Evolutionary conservation across 202 grass and related monocot genomes (phyloP).

Genomic region (Elaeis oleifera): DNA sequence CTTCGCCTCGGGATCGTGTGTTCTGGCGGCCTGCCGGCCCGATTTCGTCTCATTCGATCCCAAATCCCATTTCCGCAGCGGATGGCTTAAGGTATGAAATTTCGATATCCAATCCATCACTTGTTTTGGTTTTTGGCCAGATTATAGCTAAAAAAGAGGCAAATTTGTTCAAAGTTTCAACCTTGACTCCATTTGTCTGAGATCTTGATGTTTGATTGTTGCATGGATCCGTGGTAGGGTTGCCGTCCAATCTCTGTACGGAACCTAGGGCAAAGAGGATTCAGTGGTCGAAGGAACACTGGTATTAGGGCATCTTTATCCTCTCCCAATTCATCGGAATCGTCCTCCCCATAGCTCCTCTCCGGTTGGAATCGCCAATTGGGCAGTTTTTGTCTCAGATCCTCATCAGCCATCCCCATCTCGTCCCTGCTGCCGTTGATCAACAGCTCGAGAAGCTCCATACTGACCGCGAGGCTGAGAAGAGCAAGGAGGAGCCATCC

Average conservation of each 20-base stretch:
- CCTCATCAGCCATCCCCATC: conserved; percentile 82
- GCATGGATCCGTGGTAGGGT: conserved; percentile 27
- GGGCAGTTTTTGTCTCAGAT: conserved; percentile 90
- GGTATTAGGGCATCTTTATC: conserved; percentile 44
- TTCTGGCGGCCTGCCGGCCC: conserved; percentile 15
- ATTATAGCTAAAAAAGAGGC: too few species aligned
- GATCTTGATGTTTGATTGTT: neutral
- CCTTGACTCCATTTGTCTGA: neutral
- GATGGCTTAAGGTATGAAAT: conserved; percentile 52
- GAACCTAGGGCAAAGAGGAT: conserved; percentile 32
- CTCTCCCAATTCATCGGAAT: conserved; percentile 27
- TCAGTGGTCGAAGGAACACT: conserved; percentile 25
- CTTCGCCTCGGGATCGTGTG: neutral
- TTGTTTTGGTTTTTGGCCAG: too few species aligned
- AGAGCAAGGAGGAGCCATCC: conserved; percentile 2
- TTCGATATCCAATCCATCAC: neutral
- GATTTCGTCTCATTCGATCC: conserved; percentile 33
- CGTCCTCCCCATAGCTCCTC: conserved; percentile 67
- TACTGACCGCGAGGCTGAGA: neutral
- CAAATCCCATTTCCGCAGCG: conserved; percentile 22
- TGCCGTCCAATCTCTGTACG: conserved; percentile 22
- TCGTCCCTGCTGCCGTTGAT: conserved; percentile 78
- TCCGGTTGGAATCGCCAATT: conserved; percentile 73
- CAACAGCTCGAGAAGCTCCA: conserved; percentile 47
- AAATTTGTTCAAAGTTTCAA: neutral